Evolutionary conservation across 495 filamentous ascomycete genomes (phyloP), one percentile per base, ranked within the genome.

Genomic region (Penicillium bovifimosum): DNA sequence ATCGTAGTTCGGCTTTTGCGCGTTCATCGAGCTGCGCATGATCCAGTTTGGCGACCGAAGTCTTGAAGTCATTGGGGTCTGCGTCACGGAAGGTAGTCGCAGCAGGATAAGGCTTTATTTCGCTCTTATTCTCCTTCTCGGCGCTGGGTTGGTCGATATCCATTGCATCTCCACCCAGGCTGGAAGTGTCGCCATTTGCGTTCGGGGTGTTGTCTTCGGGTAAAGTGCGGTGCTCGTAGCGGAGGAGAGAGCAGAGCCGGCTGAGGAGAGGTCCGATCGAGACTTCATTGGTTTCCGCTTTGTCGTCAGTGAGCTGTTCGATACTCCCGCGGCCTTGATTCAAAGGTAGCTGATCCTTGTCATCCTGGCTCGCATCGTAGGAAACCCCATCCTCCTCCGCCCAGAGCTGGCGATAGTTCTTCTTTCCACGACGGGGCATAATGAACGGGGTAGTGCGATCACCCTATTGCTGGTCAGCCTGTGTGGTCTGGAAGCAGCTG

Each of bases 321-420:
- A 93, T 87, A 50, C 65, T 88, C 28, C 93, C 93, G 9, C 88
- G 84, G 6, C 90, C 74, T 63, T 93, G 83, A 64, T 96, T 96
- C 2, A 88, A 73, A 13, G 86, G 81, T 1, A 89, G 71, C 52
- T 81, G 83, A 45, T 87, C 83, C 34, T 76, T 73, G 10, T 78
- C 76, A 3, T 78, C 72, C 16, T 74, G 72, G 3, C 75, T 67
- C 9, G 76, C 78, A 54, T 91, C 88, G 11, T 82, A 80, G 74
- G 88, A 84, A 7, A 79, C 68, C 2, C 88, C 88, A 58, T 98
- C 93, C 59, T 98, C 93, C 55, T 95, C 90, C 1, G 89, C 84
- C 95, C 95, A 99, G 5, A 88, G 73, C 52, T 96, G 90, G 9
- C 78, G 84, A 69, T 97, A 97, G 62, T 86, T 83, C 55, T 82